phyloP scores from a whole-genome alignment of 306 rosid species.

The Rosa rugosa region DNA sequence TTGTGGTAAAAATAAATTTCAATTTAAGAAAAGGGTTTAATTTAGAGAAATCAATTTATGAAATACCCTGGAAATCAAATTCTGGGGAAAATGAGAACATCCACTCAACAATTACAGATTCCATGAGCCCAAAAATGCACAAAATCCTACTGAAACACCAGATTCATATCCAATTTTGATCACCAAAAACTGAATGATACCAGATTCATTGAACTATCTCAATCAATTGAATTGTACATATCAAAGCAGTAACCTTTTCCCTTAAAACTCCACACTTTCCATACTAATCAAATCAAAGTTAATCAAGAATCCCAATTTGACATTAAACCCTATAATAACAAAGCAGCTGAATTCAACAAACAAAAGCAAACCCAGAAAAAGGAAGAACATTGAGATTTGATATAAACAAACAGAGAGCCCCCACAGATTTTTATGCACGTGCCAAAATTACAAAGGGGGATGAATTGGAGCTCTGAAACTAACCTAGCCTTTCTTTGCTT shows the following conservation, averaged over 20 bases:
- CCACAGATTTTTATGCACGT: slow-evolving; percentile 17
- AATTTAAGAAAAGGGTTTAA: background rate
- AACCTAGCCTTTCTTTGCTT: background rate
- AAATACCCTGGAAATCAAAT: background rate
- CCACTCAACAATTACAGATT: background rate
- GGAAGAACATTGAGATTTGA: slow-evolving; percentile 5
- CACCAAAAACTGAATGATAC: background rate
- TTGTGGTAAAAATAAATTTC: background rate
- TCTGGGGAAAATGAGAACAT: background rate
- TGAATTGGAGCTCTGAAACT: background rate
- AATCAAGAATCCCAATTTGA: background rate
- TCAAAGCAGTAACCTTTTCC: background rate
- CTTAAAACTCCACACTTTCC: background rate
- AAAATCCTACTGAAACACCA: background rate
- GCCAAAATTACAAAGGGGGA: background rate
- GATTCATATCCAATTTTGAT: background rate
- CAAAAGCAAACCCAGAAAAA: background rate
- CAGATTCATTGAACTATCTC: background rate
- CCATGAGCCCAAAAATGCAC: background rate
- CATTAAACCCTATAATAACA: background rate
- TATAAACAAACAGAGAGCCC: slow-evolving; percentile 10
- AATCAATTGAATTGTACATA: background rate
- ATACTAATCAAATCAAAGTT: background rate
- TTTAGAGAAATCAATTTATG: too few relatives aligned
- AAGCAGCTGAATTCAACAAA: background rate